Evolutionary conservation across 2,329 filamentous ascomycete genomes (phyloP), one percentile per base, ranked within the genome.

Genomic region (Raffaelea ambrosiae): DNA sequence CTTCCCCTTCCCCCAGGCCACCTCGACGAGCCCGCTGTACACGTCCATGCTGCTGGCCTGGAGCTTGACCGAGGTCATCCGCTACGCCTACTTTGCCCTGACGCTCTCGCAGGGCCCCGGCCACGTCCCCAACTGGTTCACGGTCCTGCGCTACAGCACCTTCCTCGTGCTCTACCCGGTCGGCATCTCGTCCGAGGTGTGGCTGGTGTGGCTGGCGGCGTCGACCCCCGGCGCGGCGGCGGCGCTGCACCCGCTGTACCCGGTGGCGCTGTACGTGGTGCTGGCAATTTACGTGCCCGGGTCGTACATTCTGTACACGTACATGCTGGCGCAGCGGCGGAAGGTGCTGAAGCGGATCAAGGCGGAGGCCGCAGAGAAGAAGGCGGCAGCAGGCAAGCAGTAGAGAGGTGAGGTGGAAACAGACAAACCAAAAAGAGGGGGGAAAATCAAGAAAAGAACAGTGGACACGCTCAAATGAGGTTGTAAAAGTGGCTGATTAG

Each of bases 91-190:
- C 74, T 97, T 97, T 63, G 85, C 86, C 33, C 74, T 89, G 58
- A 81, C 80, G 57, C 76, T 93, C 29, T 69, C 72, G 53, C 74
- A 78, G 23, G 62, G 67, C 51, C 55, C 56, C 0, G 63, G 59
- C 1, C 46, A 21, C 20, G 46, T 44, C 11, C 57, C 59, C 0
- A 63, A 59, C 1, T 70, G 74, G 51, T 75, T 95, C 61, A 81
- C 80, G 35, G 95, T 88, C 86, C 70, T 94, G 66, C 76, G 89
- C 58, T 90, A 96, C 68, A 95, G 94, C 65, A 89, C 87, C 8
- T 98, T 98, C 68, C 88, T 88, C 59, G 70, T 96, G 35, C 77
- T 98, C 20, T 98, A 98, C 67, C 93, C 93, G 1, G 64, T 97
- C 51, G 93, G 93, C 39, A 96, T 97, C 61, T 73, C 77, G 38